Evolutionary conservation across 106 monocot species (phyloP), one percentile per base, ranked within the genome.

Genomic region (Vanilla planifolia): DNA sequence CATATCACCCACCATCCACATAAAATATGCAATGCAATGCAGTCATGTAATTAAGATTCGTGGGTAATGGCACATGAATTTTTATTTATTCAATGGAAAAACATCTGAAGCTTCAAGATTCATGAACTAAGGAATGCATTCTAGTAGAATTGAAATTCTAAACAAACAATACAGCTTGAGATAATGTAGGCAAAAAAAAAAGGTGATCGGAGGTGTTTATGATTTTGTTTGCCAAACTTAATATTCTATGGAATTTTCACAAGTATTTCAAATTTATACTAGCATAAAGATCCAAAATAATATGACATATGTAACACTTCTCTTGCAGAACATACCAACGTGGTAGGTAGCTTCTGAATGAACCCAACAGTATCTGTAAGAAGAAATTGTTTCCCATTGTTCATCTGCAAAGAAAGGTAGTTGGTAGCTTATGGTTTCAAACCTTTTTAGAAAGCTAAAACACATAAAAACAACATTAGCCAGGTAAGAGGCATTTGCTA

Each of bases 301-400:
- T 4, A 21, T 5, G 6, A 57, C 53, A 53, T 51, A 28, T 15
- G 27, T 9, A 57, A 6, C 8, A 21, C 33, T 13, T 34, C 19
- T 39, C 11, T 21, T 15, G 24, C 8, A 71, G 19, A 27, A 34
- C 63, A 45, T 81, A 96, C 95, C 84, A 96, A 73, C 45, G 59
- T 79, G 62, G 96, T 96, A 0, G 96, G 96, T 48, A 96, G 69
- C 61, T 91, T 96, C 29, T 96, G 96, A 65, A 96, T 96, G 74
- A 96, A 91, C 40, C 91, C 96, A 2, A 96, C 96, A 59, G 96
- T 91, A 75, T 96, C 91, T 36, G 96, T 96, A 34, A 96, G 76
- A 73, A 96, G 84, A 58, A 96, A 96, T 40, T 91, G 86, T 41
- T 77, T 91, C 29, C 96, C 91, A 75, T 69, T 91, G 48, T 79